A percentile compares a stretch with the other conserved stretches of the same genome.
phyloP scores from a whole-genome alignment of 208 protist species.

The Naegleria fowleri region DNA sequence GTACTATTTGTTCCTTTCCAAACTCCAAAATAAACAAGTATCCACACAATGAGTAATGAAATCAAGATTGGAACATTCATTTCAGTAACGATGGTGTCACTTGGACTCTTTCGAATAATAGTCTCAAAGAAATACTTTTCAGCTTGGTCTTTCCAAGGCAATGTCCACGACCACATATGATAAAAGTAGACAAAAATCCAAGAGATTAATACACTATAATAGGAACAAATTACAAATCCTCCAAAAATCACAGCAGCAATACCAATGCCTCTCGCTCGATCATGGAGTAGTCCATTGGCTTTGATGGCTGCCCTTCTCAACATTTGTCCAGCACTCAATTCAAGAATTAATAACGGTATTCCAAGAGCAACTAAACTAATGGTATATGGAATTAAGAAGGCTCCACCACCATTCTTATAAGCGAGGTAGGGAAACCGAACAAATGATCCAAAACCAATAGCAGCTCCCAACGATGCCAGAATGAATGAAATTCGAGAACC shows the following conservation, averaged over 20 bases:
- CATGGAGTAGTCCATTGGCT: background rate
- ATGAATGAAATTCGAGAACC: background rate
- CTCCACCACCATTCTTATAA: background rate
- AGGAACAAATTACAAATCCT: background rate
- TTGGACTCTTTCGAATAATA: background rate
- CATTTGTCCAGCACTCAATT: background rate
- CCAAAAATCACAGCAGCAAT: background rate
- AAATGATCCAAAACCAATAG: constrained; percentile 14
- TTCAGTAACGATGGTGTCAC: background rate
- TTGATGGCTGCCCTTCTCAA: background rate
- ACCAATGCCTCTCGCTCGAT: background rate
- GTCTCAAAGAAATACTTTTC: background rate
- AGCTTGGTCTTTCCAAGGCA: background rate
- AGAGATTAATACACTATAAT: background rate
- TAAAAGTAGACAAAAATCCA: background rate
- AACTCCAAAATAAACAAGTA: background rate
- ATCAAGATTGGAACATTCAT: background rate
- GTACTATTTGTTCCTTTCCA: constrained; percentile 2
- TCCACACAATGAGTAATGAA: background rate
- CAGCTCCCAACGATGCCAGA: background rate
- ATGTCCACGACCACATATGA: background rate
- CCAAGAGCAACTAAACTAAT: background rate
- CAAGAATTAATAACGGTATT: background rate
- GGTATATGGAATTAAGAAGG: constrained; percentile 16
- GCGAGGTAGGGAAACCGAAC: constrained; percentile 2